Evolutionary conservation across 2,329 filamentous ascomycete genomes (phyloP).

Genomic region (Leptographium flavum): DNA sequence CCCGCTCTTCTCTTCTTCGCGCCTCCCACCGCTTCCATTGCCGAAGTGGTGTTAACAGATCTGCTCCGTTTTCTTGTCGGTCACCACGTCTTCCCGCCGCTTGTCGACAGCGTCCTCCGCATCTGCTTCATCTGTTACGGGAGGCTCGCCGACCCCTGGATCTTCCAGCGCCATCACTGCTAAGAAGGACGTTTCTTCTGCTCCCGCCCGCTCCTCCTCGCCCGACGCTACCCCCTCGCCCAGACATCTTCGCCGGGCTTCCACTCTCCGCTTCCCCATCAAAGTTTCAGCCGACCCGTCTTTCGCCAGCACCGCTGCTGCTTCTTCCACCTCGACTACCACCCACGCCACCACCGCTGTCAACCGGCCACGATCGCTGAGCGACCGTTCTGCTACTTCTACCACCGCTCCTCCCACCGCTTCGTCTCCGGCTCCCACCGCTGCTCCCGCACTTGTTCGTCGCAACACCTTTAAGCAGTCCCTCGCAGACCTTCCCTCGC

Average conservation of each 20-base stretch:
- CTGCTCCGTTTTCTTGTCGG: background rate
- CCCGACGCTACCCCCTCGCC: slow-evolving; percentile 2
- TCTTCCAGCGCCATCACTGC: background rate
- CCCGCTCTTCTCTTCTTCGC: background rate
- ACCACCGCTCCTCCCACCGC: background rate
- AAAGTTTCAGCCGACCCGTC: slow-evolving; percentile 8
- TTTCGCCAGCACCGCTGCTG: background rate
- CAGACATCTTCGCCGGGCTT: slow-evolving; percentile 8
- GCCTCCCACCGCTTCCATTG: background rate
- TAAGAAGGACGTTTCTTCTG: background rate
- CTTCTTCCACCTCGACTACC: background rate
- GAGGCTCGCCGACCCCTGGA: slow-evolving; percentile 4
- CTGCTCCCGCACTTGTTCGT: background rate
- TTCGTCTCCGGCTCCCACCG: background rate
- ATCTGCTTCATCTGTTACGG: slow-evolving; percentile 4
- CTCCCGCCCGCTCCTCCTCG: background rate
- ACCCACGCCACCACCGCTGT: background rate
- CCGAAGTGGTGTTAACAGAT: background rate
- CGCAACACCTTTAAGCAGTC: slow-evolving; percentile 7
- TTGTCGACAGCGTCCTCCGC: slow-evolving; percentile 9
- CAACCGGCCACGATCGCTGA: slow-evolving; percentile 9
- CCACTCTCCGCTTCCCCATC: slow-evolving; percentile 11
- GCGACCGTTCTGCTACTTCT: slow-evolving; percentile 6
- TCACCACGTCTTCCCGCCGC: slow-evolving; percentile 12
- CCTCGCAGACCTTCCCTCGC: slow-evolving; percentile 9